Base-by-base conservation (phyloP, 139 green algal species). In the Gonium pectorale region DNA sequence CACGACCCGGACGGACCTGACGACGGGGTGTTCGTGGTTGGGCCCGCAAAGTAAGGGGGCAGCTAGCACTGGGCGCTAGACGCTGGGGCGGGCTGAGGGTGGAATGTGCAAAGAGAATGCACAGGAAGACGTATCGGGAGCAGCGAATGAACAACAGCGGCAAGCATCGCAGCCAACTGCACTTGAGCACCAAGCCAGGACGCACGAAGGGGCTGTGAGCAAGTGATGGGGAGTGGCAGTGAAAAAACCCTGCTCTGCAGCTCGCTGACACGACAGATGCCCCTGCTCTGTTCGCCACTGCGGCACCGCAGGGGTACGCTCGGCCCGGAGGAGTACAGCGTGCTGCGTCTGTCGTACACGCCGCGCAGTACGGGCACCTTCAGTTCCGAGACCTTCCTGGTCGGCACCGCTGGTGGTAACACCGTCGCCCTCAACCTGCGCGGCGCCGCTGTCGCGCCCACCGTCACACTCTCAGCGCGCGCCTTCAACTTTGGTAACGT, bases 401-500 rank as follows among this genome's bases (percentile, higher is more conserved):
- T 95, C 17, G 70, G 66, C 41, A 95, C 93, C 0, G 8, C 86
- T 5, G 90, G 93, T 31, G 93, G 91, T 74, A 95, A 94, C 87
- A 60, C 60, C 56, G 67, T 92, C 1, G 24, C 62, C 0, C 67
- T 96, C 11, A 89, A 49, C 40, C 75, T 91, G 31, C 80, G 74
- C 3, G 94, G 92, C 73, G 86, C 46, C 4, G 92, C 91, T 31
- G 72, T 82, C 6, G 89, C 78, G 5, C 92, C 92, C 11, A 52
- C 63, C 67, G 85, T 95, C 21, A 87, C 68, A 0, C 86, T 94
- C 67, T 91, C 56, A 71, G 74, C 86, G 44, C 67, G 81, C 7
- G 80, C 77, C 51, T 88, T 95, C 72, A 87, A 92, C 64, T 96
- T 96, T 92, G 92, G 92, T 51, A 92, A 89, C 68, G 86, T 94